phyloP scores from a whole-genome alignment of 257 asterid genomes.

The Solanum infundibuliforme region DNA sequence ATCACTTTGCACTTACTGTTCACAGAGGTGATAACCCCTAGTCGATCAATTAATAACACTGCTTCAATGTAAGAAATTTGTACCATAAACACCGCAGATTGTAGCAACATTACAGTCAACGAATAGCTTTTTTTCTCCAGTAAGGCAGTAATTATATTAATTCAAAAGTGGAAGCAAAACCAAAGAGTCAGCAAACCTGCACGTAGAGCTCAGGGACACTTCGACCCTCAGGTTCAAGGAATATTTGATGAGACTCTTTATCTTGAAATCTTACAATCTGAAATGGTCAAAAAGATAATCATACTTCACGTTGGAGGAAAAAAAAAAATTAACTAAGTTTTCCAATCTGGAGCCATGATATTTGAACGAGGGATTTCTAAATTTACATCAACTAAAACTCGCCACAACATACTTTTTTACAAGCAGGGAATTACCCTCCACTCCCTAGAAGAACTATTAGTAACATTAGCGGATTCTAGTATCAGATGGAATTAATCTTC shows the following conservation, averaged over 20 bases:
- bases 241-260: slow-evolving; percentile 96
- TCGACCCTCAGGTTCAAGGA: slow-evolving; percentile 97
- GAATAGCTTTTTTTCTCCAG: neutral
- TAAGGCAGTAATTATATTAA: neutral
- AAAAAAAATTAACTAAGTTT: neutral
- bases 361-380: neutral
- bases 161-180: neutral
- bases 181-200: slow-evolving; percentile 49
- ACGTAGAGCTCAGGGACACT: slow-evolving; percentile 94
- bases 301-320: neutral
- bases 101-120: neutral
- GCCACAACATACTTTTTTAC: neutral
- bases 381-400: neutral
- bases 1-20: neutral
- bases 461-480: neutral
- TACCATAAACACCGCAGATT: neutral
- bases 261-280: slow-evolving; percentile 94
- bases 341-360: neutral
- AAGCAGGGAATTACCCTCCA: neutral
- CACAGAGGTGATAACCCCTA: neutral
- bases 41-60: neutral
- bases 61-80: neutral
- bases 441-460: neutral
- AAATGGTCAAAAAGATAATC: slow-evolving; percentile 13
- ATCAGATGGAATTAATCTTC: neutral